phyloP scores from a whole-genome alignment of 2,329 filamentous ascomycete species.

The Aspergillus piperis region DNA sequence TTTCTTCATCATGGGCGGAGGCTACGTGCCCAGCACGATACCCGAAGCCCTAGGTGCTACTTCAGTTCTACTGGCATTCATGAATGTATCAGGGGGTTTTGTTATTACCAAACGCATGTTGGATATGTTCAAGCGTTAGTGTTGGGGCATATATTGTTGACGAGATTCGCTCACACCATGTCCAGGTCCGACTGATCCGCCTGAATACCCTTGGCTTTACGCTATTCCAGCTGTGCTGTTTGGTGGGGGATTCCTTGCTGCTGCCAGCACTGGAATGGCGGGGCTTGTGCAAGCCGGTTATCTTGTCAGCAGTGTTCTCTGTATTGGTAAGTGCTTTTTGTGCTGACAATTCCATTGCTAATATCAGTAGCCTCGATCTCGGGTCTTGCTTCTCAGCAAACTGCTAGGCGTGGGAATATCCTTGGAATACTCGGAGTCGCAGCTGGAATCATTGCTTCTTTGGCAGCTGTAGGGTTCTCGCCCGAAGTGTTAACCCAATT shows the following conservation, averaged over 20 bases:
- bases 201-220: conserved; percentile 87
- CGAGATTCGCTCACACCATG: conserved; percentile 31
- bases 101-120: conserved; percentile 92
- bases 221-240: conserved; percentile 75
- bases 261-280: conserved; percentile 77
- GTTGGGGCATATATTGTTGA: not conserved
- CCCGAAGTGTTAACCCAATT: conserved; percentile 79
- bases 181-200: conserved; percentile 73
- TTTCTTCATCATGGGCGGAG: conserved; percentile 84
- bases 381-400: conserved; percentile 76
- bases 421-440: conserved; percentile 83
- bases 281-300: conserved; percentile 87
- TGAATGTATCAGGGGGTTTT: conserved; percentile 86
- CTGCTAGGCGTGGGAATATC: conserved; percentile 81
- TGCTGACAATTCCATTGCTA: not conserved
- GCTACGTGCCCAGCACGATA: conserved; percentile 73
- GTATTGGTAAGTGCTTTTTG: conserved; percentile 60
- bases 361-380: conserved; percentile 63
- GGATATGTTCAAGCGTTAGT: conserved; percentile 78
- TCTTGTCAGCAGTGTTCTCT: conserved; percentile 78
- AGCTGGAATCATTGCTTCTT: conserved; percentile 78
- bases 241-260: conserved; percentile 77
- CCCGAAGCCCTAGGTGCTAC: conserved; percentile 76
- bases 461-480: conserved; percentile 78
- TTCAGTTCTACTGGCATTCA: conserved; percentile 81